A percentile compares a stretch with the other conserved stretches of the same genome.
Evolutionary conservation across 768 basidiomycete species (phyloP).

Genomic region (Pleurotus tuoliensis): DNA sequence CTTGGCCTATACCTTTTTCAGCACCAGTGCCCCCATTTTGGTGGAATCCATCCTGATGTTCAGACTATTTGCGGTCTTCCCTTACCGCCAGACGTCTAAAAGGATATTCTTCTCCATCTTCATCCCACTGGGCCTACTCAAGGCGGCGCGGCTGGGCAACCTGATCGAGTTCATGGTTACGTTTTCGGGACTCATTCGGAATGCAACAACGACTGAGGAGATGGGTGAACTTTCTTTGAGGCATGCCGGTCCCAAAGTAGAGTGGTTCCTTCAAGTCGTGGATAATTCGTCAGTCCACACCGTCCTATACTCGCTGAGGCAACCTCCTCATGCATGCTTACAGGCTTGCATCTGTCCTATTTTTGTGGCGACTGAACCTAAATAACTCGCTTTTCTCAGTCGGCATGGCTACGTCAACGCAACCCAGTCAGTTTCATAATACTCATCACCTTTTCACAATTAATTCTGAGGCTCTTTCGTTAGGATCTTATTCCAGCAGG

Average conservation of each 20-base stretch:
- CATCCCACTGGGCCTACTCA: slow-evolving; percentile 12
- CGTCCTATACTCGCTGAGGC: neutral
- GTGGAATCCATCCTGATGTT: slow-evolving; percentile 23
- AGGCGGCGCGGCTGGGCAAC: slow-evolving; percentile 15
- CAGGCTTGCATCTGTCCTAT: slow-evolving; percentile 15
- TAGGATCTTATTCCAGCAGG: slow-evolving; percentile 11
- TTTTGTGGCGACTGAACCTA: slow-evolving; percentile 13
- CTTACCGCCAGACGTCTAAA: slow-evolving; percentile 10
- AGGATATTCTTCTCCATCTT: slow-evolving; percentile 12
- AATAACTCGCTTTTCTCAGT: neutral
- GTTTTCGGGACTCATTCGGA: neutral
- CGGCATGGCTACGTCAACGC: no score
- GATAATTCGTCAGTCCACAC: slow-evolving; percentile 14
- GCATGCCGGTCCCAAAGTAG: slow-evolving; percentile 12
- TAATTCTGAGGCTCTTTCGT: neutral
- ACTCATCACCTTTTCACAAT: neutral
- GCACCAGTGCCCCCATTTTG: slow-evolving; percentile 12
- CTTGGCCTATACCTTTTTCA: slow-evolving; percentile 9
- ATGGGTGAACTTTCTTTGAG: neutral
- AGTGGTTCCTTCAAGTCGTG: slow-evolving; percentile 17
- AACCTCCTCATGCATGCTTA: neutral
- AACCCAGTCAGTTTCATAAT: no score
- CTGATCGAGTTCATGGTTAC: slow-evolving; percentile 11
- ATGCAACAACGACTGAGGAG: neutral
- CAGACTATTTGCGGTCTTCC: slow-evolving; percentile 18